phyloP scores from a whole-genome alignment of 225 moss, liverwort and hornwort species.

The Antitrichia curtipendula region DNA sequence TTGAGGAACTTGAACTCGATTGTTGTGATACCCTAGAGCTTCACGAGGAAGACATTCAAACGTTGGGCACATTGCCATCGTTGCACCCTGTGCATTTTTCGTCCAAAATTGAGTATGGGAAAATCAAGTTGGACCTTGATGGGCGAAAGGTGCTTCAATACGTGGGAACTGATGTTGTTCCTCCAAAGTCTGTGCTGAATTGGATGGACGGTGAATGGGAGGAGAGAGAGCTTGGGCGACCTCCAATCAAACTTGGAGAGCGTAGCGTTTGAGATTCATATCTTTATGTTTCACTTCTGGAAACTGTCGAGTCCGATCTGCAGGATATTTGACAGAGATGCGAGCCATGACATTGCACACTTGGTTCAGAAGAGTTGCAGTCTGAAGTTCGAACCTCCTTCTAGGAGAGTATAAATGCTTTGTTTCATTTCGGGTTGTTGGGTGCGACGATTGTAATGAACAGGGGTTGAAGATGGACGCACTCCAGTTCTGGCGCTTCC shows the following conservation, averaged over 20 bases:
- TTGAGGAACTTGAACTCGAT: neutral
- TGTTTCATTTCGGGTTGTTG: neutral
- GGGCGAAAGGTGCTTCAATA: neutral
- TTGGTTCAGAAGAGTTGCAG: neutral
- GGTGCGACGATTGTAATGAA: neutral
- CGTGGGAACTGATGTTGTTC: too few species aligned
- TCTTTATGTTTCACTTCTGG: neutral
- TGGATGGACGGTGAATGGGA: neutral
- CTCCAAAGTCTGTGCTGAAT: neutral
- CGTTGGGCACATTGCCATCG: too few species aligned
- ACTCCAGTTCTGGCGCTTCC: neutral
- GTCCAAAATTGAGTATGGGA: too few species aligned
- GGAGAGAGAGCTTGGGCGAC: neutral
- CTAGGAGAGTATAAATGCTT: neutral
- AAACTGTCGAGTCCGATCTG: rapidly evolving
- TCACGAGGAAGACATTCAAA: neutral
- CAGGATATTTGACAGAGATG: neutral
- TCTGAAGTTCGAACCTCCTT: neutral
- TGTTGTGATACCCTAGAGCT: neutral
- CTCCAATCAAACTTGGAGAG: neutral
- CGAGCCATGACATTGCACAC: neutral
- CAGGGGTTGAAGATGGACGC: too few species aligned
- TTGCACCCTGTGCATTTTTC: too few species aligned
- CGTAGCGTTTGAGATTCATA: neutral
- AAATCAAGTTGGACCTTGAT: too few species aligned